Evolutionary conservation across 352 stramenopile species (phyloP).

Genomic region (Phytophthora sp.): DNA sequence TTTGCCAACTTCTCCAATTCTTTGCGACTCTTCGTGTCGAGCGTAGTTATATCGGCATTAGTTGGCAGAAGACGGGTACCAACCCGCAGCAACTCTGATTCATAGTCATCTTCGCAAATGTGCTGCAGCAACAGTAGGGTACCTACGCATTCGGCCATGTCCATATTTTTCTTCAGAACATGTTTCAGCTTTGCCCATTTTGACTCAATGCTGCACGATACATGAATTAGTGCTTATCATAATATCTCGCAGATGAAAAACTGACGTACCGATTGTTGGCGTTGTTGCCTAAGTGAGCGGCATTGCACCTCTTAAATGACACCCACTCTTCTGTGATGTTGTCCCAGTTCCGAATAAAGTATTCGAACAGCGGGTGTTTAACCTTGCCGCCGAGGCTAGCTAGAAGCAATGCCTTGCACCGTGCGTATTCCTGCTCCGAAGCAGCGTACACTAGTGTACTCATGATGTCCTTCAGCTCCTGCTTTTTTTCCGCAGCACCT

Average conservation of each 20-base stretch:
- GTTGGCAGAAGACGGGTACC: neutral
- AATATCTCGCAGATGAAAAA: too few relatives aligned
- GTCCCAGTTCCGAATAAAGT: slow-evolving; percentile 6
- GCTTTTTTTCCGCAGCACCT: neutral
- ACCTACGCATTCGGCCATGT: neutral
- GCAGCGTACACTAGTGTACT: neutral
- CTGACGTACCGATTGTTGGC: slow-evolving; percentile 2
- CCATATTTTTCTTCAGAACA: neutral
- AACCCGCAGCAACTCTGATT: neutral
- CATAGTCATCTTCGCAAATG: slow-evolving; percentile 9
- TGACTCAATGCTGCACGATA: neutral
- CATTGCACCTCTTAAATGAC: neutral
- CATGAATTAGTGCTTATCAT: too few relatives aligned
- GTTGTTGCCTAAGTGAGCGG: neutral
- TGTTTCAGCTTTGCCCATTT: slow-evolving; percentile 12
- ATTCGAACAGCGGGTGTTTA: neutral
- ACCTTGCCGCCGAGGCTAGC: neutral
- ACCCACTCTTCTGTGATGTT: neutral
- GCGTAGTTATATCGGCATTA: too few relatives aligned
- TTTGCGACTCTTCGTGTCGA: too few relatives aligned
- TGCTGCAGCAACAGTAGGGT: neutral
- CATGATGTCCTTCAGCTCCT: neutral
- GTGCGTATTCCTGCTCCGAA: neutral
- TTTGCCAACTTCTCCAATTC: too few relatives aligned
- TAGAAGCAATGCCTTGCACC: neutral